Evolutionary conservation across 495 filamentous ascomycete species (phyloP).

Genomic region (Tricharina praecox): DNA sequence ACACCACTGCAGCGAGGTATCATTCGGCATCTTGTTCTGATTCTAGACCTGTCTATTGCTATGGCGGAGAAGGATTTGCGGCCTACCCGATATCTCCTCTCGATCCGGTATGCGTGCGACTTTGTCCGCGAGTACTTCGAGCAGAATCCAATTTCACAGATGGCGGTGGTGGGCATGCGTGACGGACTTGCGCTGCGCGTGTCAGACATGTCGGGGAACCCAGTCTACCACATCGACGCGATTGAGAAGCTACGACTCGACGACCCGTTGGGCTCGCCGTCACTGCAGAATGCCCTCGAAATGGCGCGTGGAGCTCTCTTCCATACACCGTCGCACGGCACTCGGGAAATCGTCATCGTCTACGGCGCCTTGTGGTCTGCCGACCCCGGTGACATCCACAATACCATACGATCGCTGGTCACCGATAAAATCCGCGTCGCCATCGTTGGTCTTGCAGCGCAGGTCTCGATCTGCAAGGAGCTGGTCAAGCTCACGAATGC

Average conservation of each 20-base stretch:
- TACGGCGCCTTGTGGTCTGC: conserved; percentile 78
- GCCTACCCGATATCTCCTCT: conserved; percentile 67
- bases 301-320: conserved; percentile 81
- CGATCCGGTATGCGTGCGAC: conserved; percentile 64
- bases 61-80: conserved; percentile 92
- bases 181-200: conserved; percentile 77
- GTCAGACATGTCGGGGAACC: conserved; percentile 81
- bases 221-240: conserved; percentile 66
- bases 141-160: conserved; percentile 95
- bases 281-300: conserved; percentile 85
- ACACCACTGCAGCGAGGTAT: conserved; percentile 91
- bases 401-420: conserved; percentile 62
- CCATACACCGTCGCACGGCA: conserved; percentile 86
- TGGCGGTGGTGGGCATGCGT: conserved; percentile 76
- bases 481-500: conserved; percentile 73
- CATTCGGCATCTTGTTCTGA: conserved; percentile 79
- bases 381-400: conserved; percentile 89
- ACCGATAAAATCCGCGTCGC: conserved; percentile 67
- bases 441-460: conserved; percentile 76
- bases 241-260: conserved; percentile 51
- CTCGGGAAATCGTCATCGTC: conserved; percentile 76
- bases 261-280: conserved; percentile 77
- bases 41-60: conserved; percentile 81
- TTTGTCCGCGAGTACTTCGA: conserved; percentile 94
- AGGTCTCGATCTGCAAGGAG: conserved; percentile 81